A percentile compares a stretch with the other conserved stretches of the same genome.
Conservation (phyloP, 2,329 filamentous ascomycete genomes). For the Trichoderma hamatum region DNA sequence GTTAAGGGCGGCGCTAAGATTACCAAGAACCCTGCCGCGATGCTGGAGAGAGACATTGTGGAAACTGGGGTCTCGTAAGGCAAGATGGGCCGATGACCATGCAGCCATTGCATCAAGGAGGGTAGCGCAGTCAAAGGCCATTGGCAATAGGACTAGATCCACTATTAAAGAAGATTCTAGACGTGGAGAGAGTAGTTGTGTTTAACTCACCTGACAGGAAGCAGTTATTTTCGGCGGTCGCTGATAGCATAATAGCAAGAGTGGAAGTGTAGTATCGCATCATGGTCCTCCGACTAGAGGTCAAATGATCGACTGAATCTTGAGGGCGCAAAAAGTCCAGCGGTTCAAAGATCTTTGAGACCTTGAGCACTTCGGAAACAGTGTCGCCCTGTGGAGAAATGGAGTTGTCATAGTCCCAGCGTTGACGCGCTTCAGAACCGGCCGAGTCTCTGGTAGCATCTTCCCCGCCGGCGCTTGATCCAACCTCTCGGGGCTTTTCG, state of each 20-base stretch:
- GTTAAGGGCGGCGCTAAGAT: constrained; percentile 6
- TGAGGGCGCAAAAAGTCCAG: constrained; percentile 3
- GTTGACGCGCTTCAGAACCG: neutral
- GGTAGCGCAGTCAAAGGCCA: constrained; percentile 6
- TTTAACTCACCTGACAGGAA: constrained; percentile 6
- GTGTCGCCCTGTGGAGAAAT: neutral
- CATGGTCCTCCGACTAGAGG: constrained; percentile 7
- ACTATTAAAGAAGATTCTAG: neutral
- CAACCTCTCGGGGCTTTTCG: constrained; percentile 12
- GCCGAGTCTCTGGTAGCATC: neutral
- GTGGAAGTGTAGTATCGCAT: constrained; percentile 21
- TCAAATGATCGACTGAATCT: neutral
- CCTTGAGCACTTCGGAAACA: neutral
- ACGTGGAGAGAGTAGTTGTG: no score
- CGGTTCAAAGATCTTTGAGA: constrained; percentile 10
- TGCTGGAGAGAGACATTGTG: constrained; percentile 7
- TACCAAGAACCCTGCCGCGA: neutral
- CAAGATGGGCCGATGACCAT: constrained; percentile 14
- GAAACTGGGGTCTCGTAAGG: constrained; percentile 15
- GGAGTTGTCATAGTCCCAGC: neutral
- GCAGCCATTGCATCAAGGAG: constrained; percentile 12
- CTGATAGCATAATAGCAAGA: constrained; percentile 14
- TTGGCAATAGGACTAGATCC: constrained; percentile 14
- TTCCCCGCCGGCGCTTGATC: neutral
- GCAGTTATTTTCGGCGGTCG: constrained; percentile 17